Evolutionary conservation across 2,329 filamentous ascomycete genomes (phyloP).

Genomic region (Exophiala mesophila): DNA sequence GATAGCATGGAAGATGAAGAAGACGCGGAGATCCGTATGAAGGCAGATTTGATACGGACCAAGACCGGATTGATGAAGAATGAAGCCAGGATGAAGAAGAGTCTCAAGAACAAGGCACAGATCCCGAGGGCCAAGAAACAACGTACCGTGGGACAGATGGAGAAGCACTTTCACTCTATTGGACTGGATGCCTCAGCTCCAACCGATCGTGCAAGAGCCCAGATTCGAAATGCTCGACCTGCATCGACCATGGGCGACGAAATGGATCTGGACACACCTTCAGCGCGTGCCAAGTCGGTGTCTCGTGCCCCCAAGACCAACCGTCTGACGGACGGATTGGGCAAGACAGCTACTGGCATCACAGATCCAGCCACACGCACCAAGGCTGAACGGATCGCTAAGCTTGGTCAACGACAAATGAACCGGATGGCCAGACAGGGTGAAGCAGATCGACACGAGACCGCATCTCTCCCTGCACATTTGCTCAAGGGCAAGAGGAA

Average conservation of each 20-base stretch:
- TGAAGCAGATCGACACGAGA: conserved; percentile 88
- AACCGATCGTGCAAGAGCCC: conserved; percentile 65
- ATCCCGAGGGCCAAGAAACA: conserved; percentile 79
- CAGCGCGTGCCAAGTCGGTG: conserved; percentile 37
- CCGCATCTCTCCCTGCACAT: conserved; percentile 79
- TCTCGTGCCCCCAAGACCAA: conserved; percentile 64
- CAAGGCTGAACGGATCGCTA: conserved; percentile 81
- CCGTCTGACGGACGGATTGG: conserved; percentile 40
- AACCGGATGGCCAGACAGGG: conserved; percentile 96
- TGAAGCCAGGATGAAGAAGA: conserved; percentile 91
- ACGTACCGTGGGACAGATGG: conserved; percentile 81
- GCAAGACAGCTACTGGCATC: conserved; percentile 72
- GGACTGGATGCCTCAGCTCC: conserved; percentile 78
- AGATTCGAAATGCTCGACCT: conserved; percentile 56
- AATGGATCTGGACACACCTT: conserved; percentile 38
- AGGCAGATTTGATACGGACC: conserved; percentile 92
- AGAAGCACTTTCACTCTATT: conserved; percentile 75
- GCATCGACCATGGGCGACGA: conserved; percentile 60
- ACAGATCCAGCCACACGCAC: conserved; percentile 59
- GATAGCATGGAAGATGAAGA: conserved; percentile 79
- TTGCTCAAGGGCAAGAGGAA: conserved; percentile 88
- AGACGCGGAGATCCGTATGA: conserved; percentile 79
- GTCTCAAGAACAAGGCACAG: conserved; percentile 91
- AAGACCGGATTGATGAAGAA: conserved; percentile 90
- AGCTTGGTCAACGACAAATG: conserved; percentile 95